Conservation (phyloP, 2,329 filamentous ascomycete species). For the Falciphora oryzae region DNA sequence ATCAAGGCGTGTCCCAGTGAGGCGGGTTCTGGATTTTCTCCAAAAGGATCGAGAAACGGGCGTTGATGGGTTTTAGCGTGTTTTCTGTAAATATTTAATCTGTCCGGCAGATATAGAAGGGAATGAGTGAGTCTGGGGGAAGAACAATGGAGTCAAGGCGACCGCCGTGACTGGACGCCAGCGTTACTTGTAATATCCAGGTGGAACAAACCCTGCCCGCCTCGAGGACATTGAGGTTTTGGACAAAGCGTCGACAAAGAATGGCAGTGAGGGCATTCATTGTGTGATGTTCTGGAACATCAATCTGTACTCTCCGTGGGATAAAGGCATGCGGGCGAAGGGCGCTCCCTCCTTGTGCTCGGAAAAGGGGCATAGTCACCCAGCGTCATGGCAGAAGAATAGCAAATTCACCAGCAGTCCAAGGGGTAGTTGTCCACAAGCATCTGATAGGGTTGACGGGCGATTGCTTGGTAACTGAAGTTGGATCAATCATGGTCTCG, state of each 20-base stretch:
- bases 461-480: no score
- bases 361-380: no score
- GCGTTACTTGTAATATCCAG: background rate
- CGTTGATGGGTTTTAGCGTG: background rate
- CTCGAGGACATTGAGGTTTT: background rate
- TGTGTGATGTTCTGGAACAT: no score
- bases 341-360: no score
- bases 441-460: no score
- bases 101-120: background rate
- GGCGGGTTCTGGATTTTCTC: background rate
- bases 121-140: background rate
- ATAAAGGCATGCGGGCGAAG: no score
- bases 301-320: background rate
- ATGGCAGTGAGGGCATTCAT: background rate
- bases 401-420: no score
- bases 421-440: no score
- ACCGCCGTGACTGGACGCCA: background rate
- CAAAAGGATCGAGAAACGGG: background rate
- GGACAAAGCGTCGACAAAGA: background rate
- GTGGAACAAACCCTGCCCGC: background rate
- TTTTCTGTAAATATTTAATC: background rate
- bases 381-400: no score
- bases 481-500: no score
- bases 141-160: background rate
- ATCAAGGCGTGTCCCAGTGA: background rate